Conservation (phyloP, 768 basidiomycete genomes). For the Psilocybe cubensis region DNA sequence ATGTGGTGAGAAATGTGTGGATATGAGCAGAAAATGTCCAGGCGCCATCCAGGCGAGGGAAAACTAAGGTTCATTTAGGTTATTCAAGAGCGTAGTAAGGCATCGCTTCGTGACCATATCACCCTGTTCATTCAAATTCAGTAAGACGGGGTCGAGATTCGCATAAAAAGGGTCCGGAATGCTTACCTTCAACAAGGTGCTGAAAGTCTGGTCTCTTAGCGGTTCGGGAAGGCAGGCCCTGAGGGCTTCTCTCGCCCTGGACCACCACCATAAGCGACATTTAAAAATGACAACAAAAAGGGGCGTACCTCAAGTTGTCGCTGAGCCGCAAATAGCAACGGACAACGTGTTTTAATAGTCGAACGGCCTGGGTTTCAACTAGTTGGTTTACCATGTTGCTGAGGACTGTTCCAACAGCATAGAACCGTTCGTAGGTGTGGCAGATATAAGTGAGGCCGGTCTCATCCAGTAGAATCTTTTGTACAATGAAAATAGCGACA, state of each 20-base stretch:
- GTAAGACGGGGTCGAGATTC: not conserved
- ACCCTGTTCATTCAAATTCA: conserved; percentile 57
- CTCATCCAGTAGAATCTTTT: conserved; percentile 97
- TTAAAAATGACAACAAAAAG: not conserved
- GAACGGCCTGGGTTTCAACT: conserved; percentile 96
- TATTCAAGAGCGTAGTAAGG: conserved; percentile 86
- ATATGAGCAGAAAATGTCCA: conserved; percentile 29
- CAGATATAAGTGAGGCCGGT: conserved; percentile 98
- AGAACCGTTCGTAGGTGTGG: conserved; percentile 99
- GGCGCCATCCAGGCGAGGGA: conserved; percentile 16
- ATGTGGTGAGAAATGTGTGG: conserved; percentile 31
- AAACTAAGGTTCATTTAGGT: conserved; percentile 72
- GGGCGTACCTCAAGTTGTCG: conserved; percentile 87
- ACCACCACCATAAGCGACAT: conserved; percentile 12
- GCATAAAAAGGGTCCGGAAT: not conserved
- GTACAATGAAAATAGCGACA: conserved; percentile 99
- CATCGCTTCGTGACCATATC: conserved; percentile 99
- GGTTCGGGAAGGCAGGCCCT: conserved; percentile 96
- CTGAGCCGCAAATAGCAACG: conserved; percentile 95
- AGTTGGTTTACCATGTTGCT: conserved; percentile 99
- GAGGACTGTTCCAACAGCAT: conserved; percentile 97
- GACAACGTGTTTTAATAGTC: conserved; percentile 96
- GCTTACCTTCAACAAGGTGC: conserved; percentile 82
- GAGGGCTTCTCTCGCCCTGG: conserved; percentile 92
- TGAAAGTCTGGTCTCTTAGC: conserved; percentile 92